A percentile compares a stretch with the other conserved stretches of the same genome.
Evolutionary conservation across 441 rosid species (phyloP).

Genomic region (Populus hybrid): DNA sequence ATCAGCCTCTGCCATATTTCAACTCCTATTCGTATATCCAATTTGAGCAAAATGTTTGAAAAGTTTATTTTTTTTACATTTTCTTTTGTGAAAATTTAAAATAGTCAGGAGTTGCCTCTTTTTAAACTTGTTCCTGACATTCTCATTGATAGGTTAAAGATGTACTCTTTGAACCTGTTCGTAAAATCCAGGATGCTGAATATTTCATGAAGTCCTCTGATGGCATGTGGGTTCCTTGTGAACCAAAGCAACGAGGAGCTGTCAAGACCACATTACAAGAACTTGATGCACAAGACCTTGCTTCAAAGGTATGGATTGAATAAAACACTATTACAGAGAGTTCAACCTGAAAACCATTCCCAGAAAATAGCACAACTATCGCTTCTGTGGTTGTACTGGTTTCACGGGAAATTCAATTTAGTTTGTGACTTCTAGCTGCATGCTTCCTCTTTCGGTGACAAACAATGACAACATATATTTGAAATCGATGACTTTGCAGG

Average conservation of each 20-base stretch:
- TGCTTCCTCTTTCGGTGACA: neutral
- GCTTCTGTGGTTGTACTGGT: neutral
- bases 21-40: neutral
- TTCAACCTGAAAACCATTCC: neutral
- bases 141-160: constrained; percentile 68
- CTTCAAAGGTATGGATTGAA: constrained; percentile 50
- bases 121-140: neutral
- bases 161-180: constrained; percentile 94
- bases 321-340: neutral
- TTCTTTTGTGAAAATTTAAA: neutral
- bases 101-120: neutral
- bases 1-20: neutral
- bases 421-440: neutral
- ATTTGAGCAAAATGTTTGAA: neutral
- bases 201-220: constrained; percentile 56
- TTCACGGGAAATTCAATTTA: neutral
- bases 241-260: constrained; percentile 79
- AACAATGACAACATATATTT: neutral
- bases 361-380: neutral
- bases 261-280: constrained; percentile 83
- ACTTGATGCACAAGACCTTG: constrained; percentile 73
- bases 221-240: constrained; percentile 90
- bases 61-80: neutral
- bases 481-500: constrained; percentile 38
- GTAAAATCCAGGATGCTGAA: constrained; percentile 91